Evolutionary conservation across 352 stramenopile species (phyloP).

Genomic region (Phytopythium sindhum): DNA sequence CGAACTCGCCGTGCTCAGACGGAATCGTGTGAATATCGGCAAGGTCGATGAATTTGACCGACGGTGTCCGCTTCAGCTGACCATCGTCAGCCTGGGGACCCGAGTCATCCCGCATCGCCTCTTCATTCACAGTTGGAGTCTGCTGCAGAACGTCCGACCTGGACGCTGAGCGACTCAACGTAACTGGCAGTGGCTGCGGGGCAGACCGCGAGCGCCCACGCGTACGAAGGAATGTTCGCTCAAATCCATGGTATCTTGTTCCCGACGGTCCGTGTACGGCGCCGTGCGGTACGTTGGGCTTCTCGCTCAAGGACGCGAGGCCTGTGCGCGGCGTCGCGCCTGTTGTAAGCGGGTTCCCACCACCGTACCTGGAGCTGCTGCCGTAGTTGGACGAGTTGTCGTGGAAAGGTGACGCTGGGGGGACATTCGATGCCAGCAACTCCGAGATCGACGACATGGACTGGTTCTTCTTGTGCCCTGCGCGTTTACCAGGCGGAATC

Average conservation of each 20-base stretch:
- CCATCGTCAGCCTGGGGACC: neutral
- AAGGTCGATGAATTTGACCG: slow-evolving; percentile 56
- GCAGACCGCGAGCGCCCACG: slow-evolving; percentile 59
- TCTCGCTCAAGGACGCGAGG: slow-evolving; percentile 65
- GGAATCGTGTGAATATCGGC: slow-evolving; percentile 50
- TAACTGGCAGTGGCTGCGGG: slow-evolving; percentile 27
- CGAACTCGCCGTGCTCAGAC: slow-evolving; percentile 18
- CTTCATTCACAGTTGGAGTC: slow-evolving; percentile 21
- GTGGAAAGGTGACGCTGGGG: slow-evolving; percentile 56
- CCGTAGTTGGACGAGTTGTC: slow-evolving; percentile 36
- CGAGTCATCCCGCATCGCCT: neutral
- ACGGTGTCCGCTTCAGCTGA: slow-evolving; percentile 27
- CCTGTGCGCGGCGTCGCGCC: slow-evolving; percentile 59
- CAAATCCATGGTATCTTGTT: slow-evolving; percentile 1
- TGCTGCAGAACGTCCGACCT: slow-evolving; percentile 12
- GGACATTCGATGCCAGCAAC: slow-evolving; percentile 49
- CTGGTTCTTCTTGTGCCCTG: slow-evolving; percentile 86
- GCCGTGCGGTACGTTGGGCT: slow-evolving; percentile 26
- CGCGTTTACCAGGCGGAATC: slow-evolving; percentile 46
- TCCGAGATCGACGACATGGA: slow-evolving; percentile 89
- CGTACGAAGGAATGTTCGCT: slow-evolving; percentile 17
- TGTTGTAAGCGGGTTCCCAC: slow-evolving; percentile 9
- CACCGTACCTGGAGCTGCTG: slow-evolving; percentile 18
- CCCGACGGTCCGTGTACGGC: neutral
- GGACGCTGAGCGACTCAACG: slow-evolving; percentile 5